Conservation (phyloP, 345 rosid species). For the Eutrema heterophyllum region DNA sequence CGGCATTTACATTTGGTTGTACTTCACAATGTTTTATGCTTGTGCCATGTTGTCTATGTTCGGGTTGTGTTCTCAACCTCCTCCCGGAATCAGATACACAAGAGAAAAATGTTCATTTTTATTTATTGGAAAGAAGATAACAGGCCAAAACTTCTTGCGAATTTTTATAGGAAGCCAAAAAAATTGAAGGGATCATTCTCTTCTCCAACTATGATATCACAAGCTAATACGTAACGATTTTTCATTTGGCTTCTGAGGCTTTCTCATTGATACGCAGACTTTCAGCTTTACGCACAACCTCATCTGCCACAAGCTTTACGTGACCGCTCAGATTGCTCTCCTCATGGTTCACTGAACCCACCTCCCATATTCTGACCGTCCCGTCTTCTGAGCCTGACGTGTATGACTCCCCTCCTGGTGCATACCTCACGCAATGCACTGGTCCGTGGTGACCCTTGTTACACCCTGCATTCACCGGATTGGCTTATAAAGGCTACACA, state of each 20-base stretch:
- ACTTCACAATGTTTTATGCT: background rate
- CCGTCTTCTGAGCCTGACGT: conserved; percentile 99
- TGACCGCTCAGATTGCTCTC: conserved; percentile 34
- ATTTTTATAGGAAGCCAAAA: background rate
- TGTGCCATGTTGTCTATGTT: too few species aligned
- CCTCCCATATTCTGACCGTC: conserved; percentile 59
- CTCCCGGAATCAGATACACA: background rate
- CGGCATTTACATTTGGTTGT: background rate
- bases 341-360: conserved; percentile 36
- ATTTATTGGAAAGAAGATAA: conserved; percentile 10
- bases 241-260: conserved; percentile 25
- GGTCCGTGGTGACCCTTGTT: conserved; percentile 99
- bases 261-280: conserved; percentile 38
- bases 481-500: conserved; percentile 1
- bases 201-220: conserved; percentile 12
- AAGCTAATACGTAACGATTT: background rate
- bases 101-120: background rate
- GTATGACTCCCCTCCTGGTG: conserved; percentile 94
- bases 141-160: conserved; percentile 14
- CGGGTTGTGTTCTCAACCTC: too few species aligned
- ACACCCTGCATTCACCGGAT: conserved; percentile 56
- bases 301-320: conserved; percentile 43
- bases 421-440: conserved; percentile 85
- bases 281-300: conserved; percentile 43
- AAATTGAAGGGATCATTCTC: conserved; percentile 2